Conservation (phyloP, 345 rosid species). For the Salix dunnii region DNA sequence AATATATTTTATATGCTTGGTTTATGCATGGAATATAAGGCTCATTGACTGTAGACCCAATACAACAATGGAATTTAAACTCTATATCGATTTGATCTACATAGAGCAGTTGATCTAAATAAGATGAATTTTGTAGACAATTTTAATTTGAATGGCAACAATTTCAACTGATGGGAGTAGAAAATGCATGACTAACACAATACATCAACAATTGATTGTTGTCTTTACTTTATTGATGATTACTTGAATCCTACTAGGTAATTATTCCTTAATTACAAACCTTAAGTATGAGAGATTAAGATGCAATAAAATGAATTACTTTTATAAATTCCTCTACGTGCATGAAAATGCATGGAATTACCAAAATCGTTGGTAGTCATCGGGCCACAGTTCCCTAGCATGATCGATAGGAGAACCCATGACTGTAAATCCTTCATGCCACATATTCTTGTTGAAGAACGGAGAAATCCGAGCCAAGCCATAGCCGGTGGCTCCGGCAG, state of each 20-base stretch:
- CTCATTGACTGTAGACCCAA: too few species aligned
- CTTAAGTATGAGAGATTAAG: not conserved
- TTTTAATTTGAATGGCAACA: not conserved
- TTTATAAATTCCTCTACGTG: conserved; percentile 16
- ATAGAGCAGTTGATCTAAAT: not conserved
- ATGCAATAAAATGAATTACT: not conserved
- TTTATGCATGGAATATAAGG: too few species aligned
- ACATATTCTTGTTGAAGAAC: conserved; percentile 67
- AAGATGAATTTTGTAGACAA: not conserved
- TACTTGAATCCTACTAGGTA: not conserved
- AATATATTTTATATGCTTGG: not conserved
- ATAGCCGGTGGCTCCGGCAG: conserved; percentile 56
- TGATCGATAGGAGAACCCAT: conserved; percentile 60
- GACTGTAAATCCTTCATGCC: conserved; percentile 95
- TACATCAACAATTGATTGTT: not conserved
- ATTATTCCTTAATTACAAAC: not conserved
- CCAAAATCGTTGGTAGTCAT: conserved; percentile 55
- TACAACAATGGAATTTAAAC: too few species aligned
- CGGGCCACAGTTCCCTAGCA: conserved; percentile 70
- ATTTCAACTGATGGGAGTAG: not conserved
- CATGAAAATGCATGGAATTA: conserved; percentile 41
- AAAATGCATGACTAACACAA: not conserved
- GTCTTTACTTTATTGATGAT: not conserved
- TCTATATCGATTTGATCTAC: not conserved
- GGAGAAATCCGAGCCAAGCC: conserved; percentile 69